Evolutionary conservation across 805 yeast genomes (phyloP), one percentile per base, ranked within the genome.

Genomic region (Ogataea thermomethanolica): DNA sequence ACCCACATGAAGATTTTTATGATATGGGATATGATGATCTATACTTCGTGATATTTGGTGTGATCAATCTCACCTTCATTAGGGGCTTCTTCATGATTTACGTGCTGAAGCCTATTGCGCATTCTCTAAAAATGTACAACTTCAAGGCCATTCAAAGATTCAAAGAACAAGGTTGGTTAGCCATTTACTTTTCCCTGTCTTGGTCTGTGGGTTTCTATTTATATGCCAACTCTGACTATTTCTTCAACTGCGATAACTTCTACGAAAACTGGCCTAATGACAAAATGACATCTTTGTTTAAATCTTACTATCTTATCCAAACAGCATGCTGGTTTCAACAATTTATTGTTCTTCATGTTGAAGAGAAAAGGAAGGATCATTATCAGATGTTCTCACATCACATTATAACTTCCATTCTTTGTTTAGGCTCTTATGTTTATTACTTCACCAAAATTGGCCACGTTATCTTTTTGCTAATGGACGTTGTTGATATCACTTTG

Each of bases 311-410:
- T 54, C 69, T 89, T 29, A 62, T 78, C 28, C 82, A 84, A 51
- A 69, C 83, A n/a, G 81, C 84, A 10, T 76, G 76, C 50, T 90
- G 95, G 95, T 55, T 86, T 46, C 87, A 84, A 53, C 95, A 87
- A 61, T 69, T 86, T 17, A 71, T 84, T 50, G 85, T 84, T 23
- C 68, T 90, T 44, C 78, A 87, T 62, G 63, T 88, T 37, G 97
- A 89, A 62, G 80, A 76, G 45, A 76, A 72, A 47, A 76, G 97
- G 46, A 87, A 87, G 58, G 97, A 89, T 59, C 80, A 85, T 58
- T 61, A 64, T 51, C 95, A 89, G 63, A 89, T 89, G 97, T 78
- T 88, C 55, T 66, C 81, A 33, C 97, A 89, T 60, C 97, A 89
- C 62, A 78, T 90, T 41, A 80, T 90, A 41, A 89, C 97, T 1